A percentile compares a stretch with the other conserved stretches of the same genome.
These are phyloP conservation scores for Mrakia gelida DNA, from an alignment of 768 basidiomycete genomes.

Conservation along the genomic window DNA sequence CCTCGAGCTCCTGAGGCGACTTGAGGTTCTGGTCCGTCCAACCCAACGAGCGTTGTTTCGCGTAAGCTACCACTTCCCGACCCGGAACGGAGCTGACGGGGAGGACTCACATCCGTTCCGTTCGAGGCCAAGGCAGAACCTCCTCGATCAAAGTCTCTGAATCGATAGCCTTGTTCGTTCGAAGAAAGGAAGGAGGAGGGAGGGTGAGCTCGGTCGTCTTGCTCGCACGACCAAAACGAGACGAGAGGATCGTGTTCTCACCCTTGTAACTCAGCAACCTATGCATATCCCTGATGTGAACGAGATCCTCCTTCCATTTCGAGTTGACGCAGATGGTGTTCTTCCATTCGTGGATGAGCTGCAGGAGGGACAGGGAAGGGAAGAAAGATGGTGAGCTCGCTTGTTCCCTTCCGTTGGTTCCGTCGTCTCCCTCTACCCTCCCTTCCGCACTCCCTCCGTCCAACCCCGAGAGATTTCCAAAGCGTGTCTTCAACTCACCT, in stretches of 20 bases:
- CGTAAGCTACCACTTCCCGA: background rate
- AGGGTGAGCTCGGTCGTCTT: background rate
- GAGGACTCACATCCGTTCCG: slow-evolving; percentile 44
- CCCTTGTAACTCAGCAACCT: slow-evolving; percentile 90
- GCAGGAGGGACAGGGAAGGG: background rate
- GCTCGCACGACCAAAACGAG: background rate
- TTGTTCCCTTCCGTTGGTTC: background rate
- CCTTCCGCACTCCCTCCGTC: background rate
- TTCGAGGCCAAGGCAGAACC: slow-evolving; percentile 43
- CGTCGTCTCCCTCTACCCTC: background rate
- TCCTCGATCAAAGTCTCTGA: slow-evolving; percentile 47
- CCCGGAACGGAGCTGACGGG: no score
- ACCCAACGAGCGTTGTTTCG: background rate
- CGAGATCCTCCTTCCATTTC: slow-evolving; percentile 92
- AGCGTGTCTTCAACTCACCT: slow-evolving; percentile 43
- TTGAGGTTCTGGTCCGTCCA: slow-evolving; percentile 65
- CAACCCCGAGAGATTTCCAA: background rate
- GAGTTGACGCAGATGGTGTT: slow-evolving; percentile 82
- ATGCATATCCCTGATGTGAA: slow-evolving; percentile 98
- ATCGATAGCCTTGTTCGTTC: slow-evolving; percentile 45
- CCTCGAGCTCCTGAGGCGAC: slow-evolving; percentile 91
- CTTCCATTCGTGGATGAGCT: slow-evolving; percentile 86
- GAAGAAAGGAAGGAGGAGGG: background rate
- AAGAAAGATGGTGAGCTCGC: background rate
- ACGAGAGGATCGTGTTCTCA: background rate